A percentile compares a stretch with the other conserved stretches of the same genome.
These are phyloP conservation scores for Penicillium vulpinum DNA, from an alignment of 2,329 filamentous ascomycete genomes.

Conservation along the genomic window DNA sequence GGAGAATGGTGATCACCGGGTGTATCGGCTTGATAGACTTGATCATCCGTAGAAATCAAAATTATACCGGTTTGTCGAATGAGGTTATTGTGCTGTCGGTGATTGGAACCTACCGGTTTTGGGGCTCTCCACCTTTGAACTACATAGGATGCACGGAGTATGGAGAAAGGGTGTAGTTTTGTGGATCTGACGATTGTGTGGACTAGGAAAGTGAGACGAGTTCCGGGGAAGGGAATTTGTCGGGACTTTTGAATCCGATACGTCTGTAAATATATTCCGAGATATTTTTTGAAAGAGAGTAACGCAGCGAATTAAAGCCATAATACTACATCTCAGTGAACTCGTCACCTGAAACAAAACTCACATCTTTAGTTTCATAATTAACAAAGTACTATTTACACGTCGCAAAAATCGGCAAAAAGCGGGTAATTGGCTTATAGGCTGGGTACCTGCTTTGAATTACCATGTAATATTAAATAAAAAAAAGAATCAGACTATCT, in stretches of 20 bases:
- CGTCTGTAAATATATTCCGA: not conserved
- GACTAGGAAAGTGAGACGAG: constrained; percentile 14
- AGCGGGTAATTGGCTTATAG: constrained; percentile 16
- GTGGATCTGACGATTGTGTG: not conserved
- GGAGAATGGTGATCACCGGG: constrained; percentile 15
- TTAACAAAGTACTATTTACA: not conserved
- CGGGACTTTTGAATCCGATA: constrained; percentile 14
- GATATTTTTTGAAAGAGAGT: too few relatives aligned
- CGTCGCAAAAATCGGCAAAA: constrained; percentile 20
- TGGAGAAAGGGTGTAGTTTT: not conserved
- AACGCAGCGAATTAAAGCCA: too few relatives aligned
- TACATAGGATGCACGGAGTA: not conserved
- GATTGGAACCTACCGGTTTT: not conserved
- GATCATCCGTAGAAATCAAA: constrained; percentile 6
- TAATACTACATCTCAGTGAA: not conserved
- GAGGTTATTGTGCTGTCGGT: not conserved
- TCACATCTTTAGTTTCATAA: not conserved
- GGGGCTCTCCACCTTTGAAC: not conserved
- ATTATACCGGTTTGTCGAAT: not conserved
- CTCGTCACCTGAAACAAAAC: constrained; percentile 17
- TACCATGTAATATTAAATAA: not conserved
- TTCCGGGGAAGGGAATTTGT: not conserved
- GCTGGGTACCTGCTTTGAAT: constrained; percentile 1
- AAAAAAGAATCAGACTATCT: not conserved
- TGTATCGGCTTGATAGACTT: constrained; percentile 10